Base-by-base conservation (phyloP, 768 basidiomycete genomes). In the Cystofilobasidium macerans region DNA sequence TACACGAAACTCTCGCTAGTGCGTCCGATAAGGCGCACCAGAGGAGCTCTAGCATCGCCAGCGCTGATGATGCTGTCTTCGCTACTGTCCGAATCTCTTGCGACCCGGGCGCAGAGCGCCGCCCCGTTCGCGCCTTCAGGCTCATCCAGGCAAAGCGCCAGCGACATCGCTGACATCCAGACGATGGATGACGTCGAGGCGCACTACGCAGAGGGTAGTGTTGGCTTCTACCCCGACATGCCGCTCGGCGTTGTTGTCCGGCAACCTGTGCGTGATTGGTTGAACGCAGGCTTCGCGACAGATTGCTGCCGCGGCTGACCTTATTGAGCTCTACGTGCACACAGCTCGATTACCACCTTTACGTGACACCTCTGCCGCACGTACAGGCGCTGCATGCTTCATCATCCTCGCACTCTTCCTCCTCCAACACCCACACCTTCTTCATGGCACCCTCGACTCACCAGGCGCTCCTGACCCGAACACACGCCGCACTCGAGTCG, bases 341-440 rank as follows among this genome's bases (percentile, higher is more conserved):
- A n/a, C n/a, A 65, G 65, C 82, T 98, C 54, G 84, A 95, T 73
- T 91, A 99, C 73, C 90, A 97, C 70, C 81, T 97, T 35, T 99
- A 99, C 78, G 86, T 88, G 4, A 82, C 83, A 2, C 81, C 77
- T 3, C 82, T 71, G 79, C 86, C 72, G 79, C 86, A 51, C 77
- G 82, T 69, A 72, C 80, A 64, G 79, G 86, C 73, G 72, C 81
- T 71, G 73, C 57, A 58, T 14, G 4, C 51, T 4, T 30, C 51
- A 2, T 54, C 51, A 7, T 54, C 51, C 14, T 54, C 51, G 2
- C 81, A 69, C 71, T 80, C 71, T 78, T 77, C 35, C 35, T 72
- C 69, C 61, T 69, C 74, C 62, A 73, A 74, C 43, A 48, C 77
- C 36, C 71, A 78, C 61, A 71, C 77, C 26, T 90, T 93, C 73